A percentile compares a stretch with the other conserved stretches of the same genome.
These are phyloP conservation scores for Hypoxylon fuscum DNA, from an alignment of 495 filamentous ascomycete species.

Conservation along the genomic window DNA sequence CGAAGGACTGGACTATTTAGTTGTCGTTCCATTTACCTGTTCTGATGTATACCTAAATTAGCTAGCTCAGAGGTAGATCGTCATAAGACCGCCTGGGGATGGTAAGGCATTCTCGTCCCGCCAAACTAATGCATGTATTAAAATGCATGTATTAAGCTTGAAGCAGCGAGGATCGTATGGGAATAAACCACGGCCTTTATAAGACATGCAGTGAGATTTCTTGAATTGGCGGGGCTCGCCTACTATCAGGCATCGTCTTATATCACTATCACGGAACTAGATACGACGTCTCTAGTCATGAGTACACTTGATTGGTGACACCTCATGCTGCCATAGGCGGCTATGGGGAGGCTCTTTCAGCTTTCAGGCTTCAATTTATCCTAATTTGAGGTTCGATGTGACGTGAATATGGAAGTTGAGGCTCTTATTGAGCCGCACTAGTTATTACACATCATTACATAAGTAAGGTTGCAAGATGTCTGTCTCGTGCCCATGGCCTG, in stretches of 20 bases:
- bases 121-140: not conserved
- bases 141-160: too few relatives aligned
- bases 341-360: too few relatives aligned
- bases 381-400: not conserved
- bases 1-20: too few relatives aligned
- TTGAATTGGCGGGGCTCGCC: not conserved
- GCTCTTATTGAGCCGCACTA: not conserved
- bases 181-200: not conserved
- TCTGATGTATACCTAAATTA: not conserved
- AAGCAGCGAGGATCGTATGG: not conserved
- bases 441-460: not conserved
- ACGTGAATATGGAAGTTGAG: not conserved
- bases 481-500: slow-evolving; percentile 29
- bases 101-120: not conserved
- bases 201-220: not conserved
- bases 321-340: not conserved
- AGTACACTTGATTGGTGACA: not conserved
- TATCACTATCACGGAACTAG: too few relatives aligned
- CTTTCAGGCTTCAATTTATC: too few relatives aligned
- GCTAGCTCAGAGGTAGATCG: not conserved
- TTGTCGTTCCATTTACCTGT: not conserved
- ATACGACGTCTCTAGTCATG: too few relatives aligned
- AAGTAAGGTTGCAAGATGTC: not conserved
- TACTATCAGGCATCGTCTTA: too few relatives aligned
- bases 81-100: not conserved